Evolutionary conservation across 2,329 filamentous ascomycete genomes (phyloP).

Genomic region (Neoascochyta sp.): DNA sequence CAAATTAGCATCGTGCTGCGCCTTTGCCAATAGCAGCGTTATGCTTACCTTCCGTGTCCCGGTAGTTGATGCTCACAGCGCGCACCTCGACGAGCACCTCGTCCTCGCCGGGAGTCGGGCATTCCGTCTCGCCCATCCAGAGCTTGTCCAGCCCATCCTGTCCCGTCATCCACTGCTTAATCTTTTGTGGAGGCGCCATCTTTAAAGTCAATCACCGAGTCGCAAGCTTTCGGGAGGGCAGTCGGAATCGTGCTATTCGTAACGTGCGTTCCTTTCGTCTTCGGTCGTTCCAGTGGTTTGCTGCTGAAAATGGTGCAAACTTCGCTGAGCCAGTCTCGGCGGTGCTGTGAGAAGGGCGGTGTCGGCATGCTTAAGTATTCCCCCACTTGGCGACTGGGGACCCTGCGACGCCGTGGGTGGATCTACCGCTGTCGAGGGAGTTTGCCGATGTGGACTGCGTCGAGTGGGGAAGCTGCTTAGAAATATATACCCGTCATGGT

Average conservation of each 20-base stretch:
- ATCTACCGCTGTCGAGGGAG: too few species aligned
- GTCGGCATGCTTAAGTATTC: constrained; percentile 27
- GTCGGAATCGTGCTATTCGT: constrained; percentile 10
- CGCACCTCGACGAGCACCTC: constrained; percentile 52
- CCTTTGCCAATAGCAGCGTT: too few species aligned
- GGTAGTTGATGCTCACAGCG: constrained; percentile 54
- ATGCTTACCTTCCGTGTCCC: constrained; percentile 46
- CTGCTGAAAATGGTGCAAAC: constrained; percentile 24
- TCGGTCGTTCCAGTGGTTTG: too few species aligned
- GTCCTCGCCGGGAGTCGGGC: constrained; percentile 36
- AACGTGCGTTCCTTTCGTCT: constrained; percentile 11
- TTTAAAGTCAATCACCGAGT: constrained; percentile 7
- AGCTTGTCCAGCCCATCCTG: constrained; percentile 45
- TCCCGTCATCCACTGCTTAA: constrained; percentile 43
- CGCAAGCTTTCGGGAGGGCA: constrained; percentile 6
- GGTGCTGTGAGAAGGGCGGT: constrained; percentile 35
- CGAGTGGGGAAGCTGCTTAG: constrained; percentile 8
- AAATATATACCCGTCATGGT: constrained; percentile 12
- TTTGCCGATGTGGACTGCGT: too few species aligned
- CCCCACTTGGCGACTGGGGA: constrained; percentile 6
- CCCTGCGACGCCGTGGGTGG: constrained; percentile 4
- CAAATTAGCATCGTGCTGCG: background rate
- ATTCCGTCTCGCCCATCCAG: constrained; percentile 30
- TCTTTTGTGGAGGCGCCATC: constrained; percentile 26
- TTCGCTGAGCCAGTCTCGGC: constrained; percentile 36